Percentiles rank a stretch among this genome's conserved stretches.
Evolutionary conservation across 441 rosid species (phyloP).

Genomic region (Bocquillonia castaneifolia): DNA sequence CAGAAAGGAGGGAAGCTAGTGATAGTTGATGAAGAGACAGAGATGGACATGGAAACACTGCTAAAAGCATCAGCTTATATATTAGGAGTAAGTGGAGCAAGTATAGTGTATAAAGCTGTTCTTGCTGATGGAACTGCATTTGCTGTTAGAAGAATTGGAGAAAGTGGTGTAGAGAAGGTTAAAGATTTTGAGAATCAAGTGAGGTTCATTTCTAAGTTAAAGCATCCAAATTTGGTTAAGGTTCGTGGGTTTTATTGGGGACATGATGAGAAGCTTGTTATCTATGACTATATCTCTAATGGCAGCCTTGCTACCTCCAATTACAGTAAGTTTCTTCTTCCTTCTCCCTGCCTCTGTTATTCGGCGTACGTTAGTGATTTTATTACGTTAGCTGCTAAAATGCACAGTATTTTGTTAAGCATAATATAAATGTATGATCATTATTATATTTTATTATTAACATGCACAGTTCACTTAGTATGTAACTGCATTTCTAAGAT

Average conservation of each 20-base stretch:
- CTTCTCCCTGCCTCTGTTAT: not conserved
- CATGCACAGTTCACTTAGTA: too few species aligned
- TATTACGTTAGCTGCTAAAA: too few species aligned
- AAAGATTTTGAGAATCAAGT: constrained; percentile 67
- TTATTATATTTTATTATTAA: too few species aligned
- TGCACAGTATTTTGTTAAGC: too few species aligned
- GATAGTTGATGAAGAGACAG: constrained; percentile 59
- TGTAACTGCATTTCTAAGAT: too few species aligned
- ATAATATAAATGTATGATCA: too few species aligned
- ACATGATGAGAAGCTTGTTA: constrained; percentile 70
- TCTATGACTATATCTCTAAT: constrained; percentile 60
- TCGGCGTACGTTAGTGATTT: not conserved
- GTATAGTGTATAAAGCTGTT: constrained; percentile 77
- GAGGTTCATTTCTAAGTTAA: constrained; percentile 45
- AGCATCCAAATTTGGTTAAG: constrained; percentile 66
- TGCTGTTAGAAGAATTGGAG: constrained; percentile 78
- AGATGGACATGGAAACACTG: constrained; percentile 61
- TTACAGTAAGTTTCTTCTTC: constrained; percentile 43
- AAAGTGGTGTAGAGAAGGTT: constrained; percentile 41
- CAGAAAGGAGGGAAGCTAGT: constrained; percentile 37
- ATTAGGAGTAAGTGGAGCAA: constrained; percentile 49
- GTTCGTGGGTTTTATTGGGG: constrained; percentile 84
- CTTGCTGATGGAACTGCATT: constrained; percentile 53
- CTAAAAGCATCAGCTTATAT: constrained; percentile 79
- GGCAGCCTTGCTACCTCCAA: constrained; percentile 54